phyloP scores from a whole-genome alignment of 2,329 filamentous ascomycete species.

The Aspergillus udagawae region DNA sequence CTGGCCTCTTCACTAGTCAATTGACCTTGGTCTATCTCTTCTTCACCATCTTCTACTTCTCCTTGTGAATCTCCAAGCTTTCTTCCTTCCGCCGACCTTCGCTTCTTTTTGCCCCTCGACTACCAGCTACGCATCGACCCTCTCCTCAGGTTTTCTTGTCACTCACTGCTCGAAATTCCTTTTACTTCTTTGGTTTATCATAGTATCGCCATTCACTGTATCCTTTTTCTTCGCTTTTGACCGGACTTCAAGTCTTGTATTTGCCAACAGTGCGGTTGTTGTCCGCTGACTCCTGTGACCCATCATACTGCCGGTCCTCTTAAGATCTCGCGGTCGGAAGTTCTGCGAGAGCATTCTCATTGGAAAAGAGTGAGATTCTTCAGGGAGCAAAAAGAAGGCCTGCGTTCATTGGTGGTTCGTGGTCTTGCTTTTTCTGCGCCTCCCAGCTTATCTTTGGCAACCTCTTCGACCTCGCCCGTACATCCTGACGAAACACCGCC shows the following conservation, averaged over 20 bases:
- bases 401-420: slow-evolving; percentile 7
- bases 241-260: background rate
- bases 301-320: slow-evolving; percentile 1
- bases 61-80: background rate
- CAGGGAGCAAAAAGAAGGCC: background rate
- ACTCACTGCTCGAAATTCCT: background rate
- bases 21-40: background rate
- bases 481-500: slow-evolving; percentile 65
- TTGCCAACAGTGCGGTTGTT: background rate
- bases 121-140: background rate
- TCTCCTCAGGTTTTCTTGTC: background rate
- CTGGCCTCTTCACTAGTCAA: background rate
- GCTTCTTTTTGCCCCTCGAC: background rate
- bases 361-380: background rate
- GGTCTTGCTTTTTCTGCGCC: slow-evolving; percentile 24
- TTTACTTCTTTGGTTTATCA: background rate
- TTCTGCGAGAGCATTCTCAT: background rate
- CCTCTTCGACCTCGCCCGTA: slow-evolving; percentile 17
- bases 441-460: slow-evolving; percentile 21
- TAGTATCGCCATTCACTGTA: background rate
- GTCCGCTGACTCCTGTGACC: slow-evolving; percentile 10
- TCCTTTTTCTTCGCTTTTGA: slow-evolving; percentile 1
- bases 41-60: background rate
- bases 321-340: slow-evolving; percentile 1
- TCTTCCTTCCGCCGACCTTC: background rate